Evolutionary conservation across 768 basidiomycete genomes (phyloP).

Genomic region (Gyrodon lividus): DNA sequence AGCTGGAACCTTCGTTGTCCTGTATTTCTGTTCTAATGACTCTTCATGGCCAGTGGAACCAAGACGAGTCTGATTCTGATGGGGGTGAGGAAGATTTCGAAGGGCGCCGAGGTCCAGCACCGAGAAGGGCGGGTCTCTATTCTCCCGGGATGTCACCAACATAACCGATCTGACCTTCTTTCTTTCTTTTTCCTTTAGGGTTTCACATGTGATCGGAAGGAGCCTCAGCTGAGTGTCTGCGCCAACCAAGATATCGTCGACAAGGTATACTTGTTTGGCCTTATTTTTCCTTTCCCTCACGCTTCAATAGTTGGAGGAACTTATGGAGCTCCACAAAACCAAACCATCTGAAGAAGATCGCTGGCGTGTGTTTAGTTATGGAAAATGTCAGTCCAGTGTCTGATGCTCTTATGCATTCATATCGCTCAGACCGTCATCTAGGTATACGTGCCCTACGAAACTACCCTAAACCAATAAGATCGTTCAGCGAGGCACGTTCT

Average conservation of each 20-base stretch:
- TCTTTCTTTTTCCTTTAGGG: constrained; percentile 42
- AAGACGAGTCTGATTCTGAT: constrained; percentile 36
- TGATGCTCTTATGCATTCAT: neutral
- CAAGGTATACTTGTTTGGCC: constrained; percentile 43
- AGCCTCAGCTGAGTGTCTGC: constrained; percentile 34
- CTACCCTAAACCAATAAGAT: constrained; percentile 57
- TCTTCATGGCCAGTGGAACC: constrained; percentile 27
- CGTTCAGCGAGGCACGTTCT: constrained; percentile 54
- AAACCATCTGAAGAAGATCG: constrained; percentile 59
- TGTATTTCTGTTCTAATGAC: neutral
- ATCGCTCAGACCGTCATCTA: constrained; percentile 26
- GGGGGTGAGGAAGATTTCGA: constrained; percentile 28
- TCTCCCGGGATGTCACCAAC: neutral
- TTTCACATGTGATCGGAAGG: constrained; percentile 64
- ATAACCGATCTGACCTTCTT: neutral
- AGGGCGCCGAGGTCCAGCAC: constrained; percentile 15
- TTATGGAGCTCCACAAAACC: constrained; percentile 61
- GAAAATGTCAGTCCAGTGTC: constrained; percentile 50
- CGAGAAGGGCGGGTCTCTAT: constrained; percentile 31
- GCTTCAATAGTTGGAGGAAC: constrained; percentile 55
- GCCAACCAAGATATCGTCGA: constrained; percentile 74
- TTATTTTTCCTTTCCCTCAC: neutral
- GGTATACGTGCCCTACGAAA: constrained; percentile 59
- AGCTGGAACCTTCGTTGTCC: constrained; percentile 7
- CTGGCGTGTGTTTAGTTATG: constrained; percentile 67